Evolutionary conservation across 352 stramenopile genomes (phyloP), one percentile per base, ranked within the genome.

Genomic region (Ophiocytium majus): DNA sequence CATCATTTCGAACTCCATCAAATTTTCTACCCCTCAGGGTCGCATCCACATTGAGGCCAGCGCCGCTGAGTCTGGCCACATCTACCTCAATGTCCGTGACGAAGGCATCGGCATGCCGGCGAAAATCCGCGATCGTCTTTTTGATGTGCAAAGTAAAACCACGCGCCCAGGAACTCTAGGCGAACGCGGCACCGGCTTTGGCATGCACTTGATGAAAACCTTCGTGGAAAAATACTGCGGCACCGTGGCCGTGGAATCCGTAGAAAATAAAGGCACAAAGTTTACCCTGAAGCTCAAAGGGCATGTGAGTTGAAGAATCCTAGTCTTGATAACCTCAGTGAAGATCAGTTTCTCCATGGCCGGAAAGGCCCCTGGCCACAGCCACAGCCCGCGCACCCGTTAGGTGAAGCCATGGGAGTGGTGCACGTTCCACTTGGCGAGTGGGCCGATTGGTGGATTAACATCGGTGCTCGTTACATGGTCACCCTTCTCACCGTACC

Each of bases 141-240:
- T 71, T 28, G 57, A 71, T 28, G 57, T 71, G 57, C 23, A 71
- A 71, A 28, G 23, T 23, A 71, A 71, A 28, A 71, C 57, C 57
- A 71, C 57, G 28, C 57, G 57, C 57, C 57, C 57, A 28, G 57
- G 57, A 28, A 71, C 57, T 28, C 28, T 28, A 23, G 57, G 57
- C 23, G 57, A 71, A 71, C 23, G 57, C 23, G 57, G 57, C 57
- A 71, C 57, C 57, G 57, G 57, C 57, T 71, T 71, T 71, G 57
- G 57, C 57, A 71, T 71, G 57, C 57, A 71, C 57, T 71, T 71
- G 57, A 71, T 71, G 57, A 71, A 71, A 71, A 71, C 28, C 28
- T 71, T 71, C 28, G 57, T 71, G 57, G 57, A 71, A 28, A 71
- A 71, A 28, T 71, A 71, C 57, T 23, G 57, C 23, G 57, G 57